Percentiles rank a stretch among this genome's conserved stretches.
These are phyloP conservation scores for Alternaria sp. DNA, from an alignment of 2,329 filamentous ascomycete genomes.

Conservation along the genomic window DNA sequence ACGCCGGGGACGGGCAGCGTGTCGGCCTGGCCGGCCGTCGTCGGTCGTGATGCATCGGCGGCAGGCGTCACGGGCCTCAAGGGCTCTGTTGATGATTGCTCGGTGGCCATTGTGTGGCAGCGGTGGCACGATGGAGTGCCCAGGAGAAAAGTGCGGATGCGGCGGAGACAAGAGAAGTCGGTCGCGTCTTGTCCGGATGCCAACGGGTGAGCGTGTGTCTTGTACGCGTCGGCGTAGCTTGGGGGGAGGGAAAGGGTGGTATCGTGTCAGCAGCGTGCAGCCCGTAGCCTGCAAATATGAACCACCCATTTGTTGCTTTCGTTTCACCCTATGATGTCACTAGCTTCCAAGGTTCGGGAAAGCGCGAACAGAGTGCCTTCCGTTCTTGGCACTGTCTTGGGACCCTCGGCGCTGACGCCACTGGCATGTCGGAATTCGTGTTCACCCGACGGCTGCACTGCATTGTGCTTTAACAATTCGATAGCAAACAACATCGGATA, in stretches of 20 bases:
- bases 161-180: conserved; percentile 17
- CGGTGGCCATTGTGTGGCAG: conserved; percentile 30
- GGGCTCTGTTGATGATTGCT: conserved; percentile 40
- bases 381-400: conserved; percentile 8
- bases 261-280: conserved; percentile 19
- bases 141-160: conserved; percentile 10
- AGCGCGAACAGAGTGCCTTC: neutral
- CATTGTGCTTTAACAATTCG: neutral
- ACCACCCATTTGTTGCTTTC: neutral
- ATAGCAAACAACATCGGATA: neutral
- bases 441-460: neutral
- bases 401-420: conserved; percentile 12
- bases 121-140: neutral
- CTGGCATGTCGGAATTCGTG: neutral
- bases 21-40: conserved; percentile 10
- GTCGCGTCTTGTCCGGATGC: conserved; percentile 32
- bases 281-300: conserved; percentile 2
- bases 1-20: conserved; percentile 30
- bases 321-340: conserved; percentile 13
- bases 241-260: neutral
- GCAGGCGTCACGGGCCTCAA: conserved; percentile 29
- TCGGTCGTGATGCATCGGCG: conserved; percentile 11
- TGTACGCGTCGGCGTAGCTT: conserved; percentile 13
- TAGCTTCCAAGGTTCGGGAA: neutral
- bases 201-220: conserved; percentile 28